Percentiles rank a stretch among this genome's conserved stretches.
Conservation (phyloP, 228 moss, liverwort and hornwort genomes). For the Sphagnum fallax region DNA sequence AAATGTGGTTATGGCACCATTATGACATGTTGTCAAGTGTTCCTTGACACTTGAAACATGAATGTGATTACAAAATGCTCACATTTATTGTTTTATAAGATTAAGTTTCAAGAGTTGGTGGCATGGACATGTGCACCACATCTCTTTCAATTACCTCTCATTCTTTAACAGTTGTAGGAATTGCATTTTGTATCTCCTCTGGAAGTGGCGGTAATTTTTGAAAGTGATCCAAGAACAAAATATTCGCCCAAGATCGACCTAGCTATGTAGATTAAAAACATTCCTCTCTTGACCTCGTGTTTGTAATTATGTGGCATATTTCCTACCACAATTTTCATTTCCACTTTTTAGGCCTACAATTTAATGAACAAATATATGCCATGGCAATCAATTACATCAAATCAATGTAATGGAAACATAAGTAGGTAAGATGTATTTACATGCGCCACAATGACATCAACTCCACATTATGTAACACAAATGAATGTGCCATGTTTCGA, state of each 20-base stretch:
- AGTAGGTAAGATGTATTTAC: neutral
- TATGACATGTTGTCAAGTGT: neutral
- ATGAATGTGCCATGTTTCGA: neutral
- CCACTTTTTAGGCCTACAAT: too few relatives aligned
- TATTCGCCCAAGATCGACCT: accelerated
- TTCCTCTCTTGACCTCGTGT: too few relatives aligned
- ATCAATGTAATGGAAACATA: neutral
- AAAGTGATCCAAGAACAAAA: neutral
- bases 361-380: too few relatives aligned
- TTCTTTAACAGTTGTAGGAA: neutral
- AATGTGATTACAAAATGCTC: neutral
- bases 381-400: too few relatives aligned
- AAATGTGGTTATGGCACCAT: neutral
- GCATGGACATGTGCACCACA: neutral
- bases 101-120: too few relatives aligned
- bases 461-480: neutral
- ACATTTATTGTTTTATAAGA: too few relatives aligned
- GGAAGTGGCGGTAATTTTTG: neutral
- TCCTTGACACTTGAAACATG: neutral
- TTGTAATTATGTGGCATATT: too few relatives aligned
- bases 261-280: too few relatives aligned
- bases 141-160: neutral
- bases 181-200: neutral
- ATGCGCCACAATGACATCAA: neutral
- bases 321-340: too few relatives aligned